Base-by-base conservation (phyloP, 305 asterid species). In the Andrographis paniculata region DNA sequence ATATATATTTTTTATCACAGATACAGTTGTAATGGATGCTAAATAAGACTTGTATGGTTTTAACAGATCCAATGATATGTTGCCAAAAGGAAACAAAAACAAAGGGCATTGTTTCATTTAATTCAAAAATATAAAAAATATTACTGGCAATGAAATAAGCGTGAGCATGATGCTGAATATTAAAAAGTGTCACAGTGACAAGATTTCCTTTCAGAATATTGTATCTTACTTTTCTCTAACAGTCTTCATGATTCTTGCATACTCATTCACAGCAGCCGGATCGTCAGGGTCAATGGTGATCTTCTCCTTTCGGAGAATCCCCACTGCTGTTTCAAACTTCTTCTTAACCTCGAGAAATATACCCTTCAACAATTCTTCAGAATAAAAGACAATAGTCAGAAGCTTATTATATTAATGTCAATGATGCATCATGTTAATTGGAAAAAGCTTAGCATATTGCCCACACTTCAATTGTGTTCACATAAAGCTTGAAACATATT, bases 321-420 rank as follows among this genome's bases (percentile, higher is more conserved):
- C 92, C 8, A 85, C 28, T 47, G 96, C 95, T 39, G 94, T 82
- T 72, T 89, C 96, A 53, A 72, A 84, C 61, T 89, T 89, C 51
- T 78, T 89, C 82, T 78, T 85, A 39, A 85, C 82, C 58, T 89
- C 96, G 19, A 77, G 80, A 63, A 89, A 89, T 42, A 85, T 75
- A 66, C 82, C 79, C 91, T 89, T 89, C 88, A 89, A 72, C 80
- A 85, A 48, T 66, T 89, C 96, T 89, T 68, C 71, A 75, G 23
- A 70, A 57, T 45, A 24, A 62, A 27, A 52, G 38, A 49, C 64
- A 49, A 47, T 49, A 61, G 70, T 74, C 59, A 71, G 72, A 43
- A 51, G 12, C n/a, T 33, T 13, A 33, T 14, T 24, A 24, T 24
- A 24, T 24, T 24, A 24, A 24, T 4, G 30, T 3, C 4, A 24